Percentiles rank a stretch among this genome's conserved stretches.
Evolutionary conservation across 306 rosid species (phyloP).

Genomic region (Ormosia emarginata): DNA sequence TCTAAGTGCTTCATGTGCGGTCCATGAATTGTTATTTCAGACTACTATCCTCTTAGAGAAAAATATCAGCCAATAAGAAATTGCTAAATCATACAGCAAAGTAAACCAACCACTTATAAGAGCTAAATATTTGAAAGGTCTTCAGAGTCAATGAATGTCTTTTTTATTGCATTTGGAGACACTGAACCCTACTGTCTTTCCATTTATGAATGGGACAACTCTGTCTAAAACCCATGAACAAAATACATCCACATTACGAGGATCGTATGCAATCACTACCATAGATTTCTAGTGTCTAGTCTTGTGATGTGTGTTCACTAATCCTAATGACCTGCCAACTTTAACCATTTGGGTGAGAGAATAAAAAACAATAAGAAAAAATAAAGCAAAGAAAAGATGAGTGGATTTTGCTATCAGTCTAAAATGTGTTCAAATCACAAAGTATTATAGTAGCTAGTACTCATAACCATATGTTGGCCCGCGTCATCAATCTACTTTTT

Average conservation of each 20-base stretch:
- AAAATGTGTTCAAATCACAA: not conserved
- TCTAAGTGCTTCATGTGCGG: not conserved
- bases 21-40: not conserved
- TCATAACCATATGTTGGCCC: not conserved
- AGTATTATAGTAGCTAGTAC: not conserved
- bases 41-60: not conserved
- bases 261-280: not conserved
- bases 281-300: not conserved
- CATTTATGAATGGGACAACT: conserved; percentile 29
- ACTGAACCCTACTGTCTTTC: conserved; percentile 17
- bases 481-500: not conserved
- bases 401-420: not conserved
- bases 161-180: conserved; percentile 36
- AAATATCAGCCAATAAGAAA: conserved; percentile 19
- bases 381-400: not conserved
- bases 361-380: not conserved
- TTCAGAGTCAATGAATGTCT: conserved; percentile 39
- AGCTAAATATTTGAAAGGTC: conserved; percentile 30
- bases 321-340: conserved; percentile 22
- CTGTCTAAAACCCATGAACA: conserved; percentile 12
- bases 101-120: conserved; percentile 30
- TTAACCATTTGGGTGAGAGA: not conserved
- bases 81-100: conserved; percentile 20
- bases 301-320: conserved; percentile 19
- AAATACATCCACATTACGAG: conserved; percentile 30